phyloP scores from a whole-genome alignment of 169 alveolate genomes.

The Theileria orientalis region DNA sequence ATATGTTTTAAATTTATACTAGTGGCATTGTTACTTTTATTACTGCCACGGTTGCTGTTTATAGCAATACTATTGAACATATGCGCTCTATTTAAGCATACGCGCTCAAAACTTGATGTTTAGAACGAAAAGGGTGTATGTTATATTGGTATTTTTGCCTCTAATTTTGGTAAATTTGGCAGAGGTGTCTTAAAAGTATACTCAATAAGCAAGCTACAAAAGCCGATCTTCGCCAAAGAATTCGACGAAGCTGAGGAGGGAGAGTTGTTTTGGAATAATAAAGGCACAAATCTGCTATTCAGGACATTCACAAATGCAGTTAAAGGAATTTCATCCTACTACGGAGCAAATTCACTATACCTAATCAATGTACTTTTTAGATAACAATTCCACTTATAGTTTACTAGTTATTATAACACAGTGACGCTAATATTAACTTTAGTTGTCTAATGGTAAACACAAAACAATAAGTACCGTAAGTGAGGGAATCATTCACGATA shows the following conservation, averaged over 20 bases:
- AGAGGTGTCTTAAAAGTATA: constrained; percentile 38
- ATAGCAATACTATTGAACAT: too few species aligned
- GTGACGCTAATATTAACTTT: neutral
- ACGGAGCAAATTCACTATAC: constrained; percentile 70
- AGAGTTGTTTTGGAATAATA: constrained; percentile 72
- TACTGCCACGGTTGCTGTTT: neutral
- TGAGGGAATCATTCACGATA: constrained; percentile 74
- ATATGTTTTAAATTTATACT: neutral
- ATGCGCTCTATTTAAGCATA: too few species aligned
- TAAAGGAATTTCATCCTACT: constrained; percentile 68
- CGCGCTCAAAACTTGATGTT: neutral
- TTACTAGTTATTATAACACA: neutral
- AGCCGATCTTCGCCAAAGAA: constrained; percentile 44
- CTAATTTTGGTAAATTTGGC: constrained; percentile 53
- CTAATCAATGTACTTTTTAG: constrained; percentile 49
- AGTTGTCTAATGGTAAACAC: constrained; percentile 22
- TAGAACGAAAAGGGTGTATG: constrained; percentile 45
- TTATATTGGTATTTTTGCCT: constrained; percentile 35
- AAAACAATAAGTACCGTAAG: constrained; percentile 46
- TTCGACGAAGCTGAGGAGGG: constrained; percentile 74
- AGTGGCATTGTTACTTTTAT: too few species aligned
- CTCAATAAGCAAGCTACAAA: constrained; percentile 1
- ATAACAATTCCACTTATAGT: constrained; percentile 28
- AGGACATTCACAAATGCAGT: constrained; percentile 71
- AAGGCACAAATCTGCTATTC: constrained; percentile 64